These are phyloP conservation scores for Tephrocybe rancida DNA, from an alignment of 768 basidiomycete genomes.

Conservation along the genomic window DNA sequence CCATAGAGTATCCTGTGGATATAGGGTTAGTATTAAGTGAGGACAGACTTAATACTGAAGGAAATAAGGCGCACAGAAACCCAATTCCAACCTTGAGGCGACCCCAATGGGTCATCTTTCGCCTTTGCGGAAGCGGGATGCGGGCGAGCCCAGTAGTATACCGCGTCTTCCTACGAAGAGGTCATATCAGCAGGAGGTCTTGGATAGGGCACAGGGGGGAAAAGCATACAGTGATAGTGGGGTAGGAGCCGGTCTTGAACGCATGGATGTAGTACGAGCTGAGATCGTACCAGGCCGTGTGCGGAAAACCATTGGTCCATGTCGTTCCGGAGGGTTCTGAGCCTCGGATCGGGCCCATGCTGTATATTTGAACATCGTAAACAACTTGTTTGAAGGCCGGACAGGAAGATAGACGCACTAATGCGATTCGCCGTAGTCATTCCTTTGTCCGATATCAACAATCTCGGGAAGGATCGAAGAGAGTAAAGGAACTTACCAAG, in stretches of 20 bases:
- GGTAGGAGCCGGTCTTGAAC: conserved; percentile 68
- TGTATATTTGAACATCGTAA: conserved; percentile 14
- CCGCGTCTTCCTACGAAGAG: conserved; percentile 41
- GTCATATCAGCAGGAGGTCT: neutral
- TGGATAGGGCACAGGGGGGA: conserved; percentile 3
- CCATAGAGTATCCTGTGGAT: conserved; percentile 60
- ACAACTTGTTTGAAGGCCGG: neutral
- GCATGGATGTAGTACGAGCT: conserved; percentile 66
- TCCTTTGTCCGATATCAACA: conserved; percentile 37
- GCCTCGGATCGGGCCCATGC: conserved; percentile 61
- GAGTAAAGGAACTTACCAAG: conserved; percentile 46
- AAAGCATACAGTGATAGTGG: conserved; percentile 50
- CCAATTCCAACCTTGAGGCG: conserved; percentile 54
- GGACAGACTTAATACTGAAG: neutral
- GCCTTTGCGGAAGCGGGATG: conserved; percentile 54
- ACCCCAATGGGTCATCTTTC: conserved; percentile 43
- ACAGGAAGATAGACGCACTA: conserved; percentile 41
- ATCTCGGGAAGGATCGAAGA: neutral
- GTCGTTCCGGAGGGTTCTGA: conserved; percentile 45
- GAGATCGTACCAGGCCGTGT: conserved; percentile 62
- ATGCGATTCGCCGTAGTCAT: conserved; percentile 79
- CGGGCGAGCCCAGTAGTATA: conserved; percentile 67
- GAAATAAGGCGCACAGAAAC: conserved; percentile 42
- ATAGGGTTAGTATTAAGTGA: neutral
- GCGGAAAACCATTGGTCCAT: conserved; percentile 45